Evolutionary conservation across 2,329 filamentous ascomycete genomes (phyloP).

Genomic region (Penicillium sp.): DNA sequence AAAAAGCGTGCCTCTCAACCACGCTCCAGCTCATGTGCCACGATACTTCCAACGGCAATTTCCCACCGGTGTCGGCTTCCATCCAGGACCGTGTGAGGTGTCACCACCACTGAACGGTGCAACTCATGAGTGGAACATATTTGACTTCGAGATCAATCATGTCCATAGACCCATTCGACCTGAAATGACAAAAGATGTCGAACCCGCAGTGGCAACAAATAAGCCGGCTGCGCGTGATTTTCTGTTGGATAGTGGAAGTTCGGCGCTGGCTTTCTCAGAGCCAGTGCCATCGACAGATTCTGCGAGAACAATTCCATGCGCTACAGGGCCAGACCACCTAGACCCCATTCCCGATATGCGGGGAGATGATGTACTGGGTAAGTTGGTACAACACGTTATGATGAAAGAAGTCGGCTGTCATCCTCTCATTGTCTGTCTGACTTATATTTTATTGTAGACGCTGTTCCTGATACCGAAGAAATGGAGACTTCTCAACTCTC

Average conservation of each 20-base stretch:
- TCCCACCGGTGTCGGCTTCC: slow-evolving; percentile 7
- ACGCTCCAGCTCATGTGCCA: slow-evolving; percentile 1
- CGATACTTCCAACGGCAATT: slow-evolving; percentile 4
- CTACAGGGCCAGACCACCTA: neutral
- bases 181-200: slow-evolving; percentile 5
- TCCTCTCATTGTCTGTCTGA: slow-evolving; percentile 8
- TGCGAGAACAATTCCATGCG: neutral
- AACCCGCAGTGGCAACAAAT: slow-evolving; percentile 3
- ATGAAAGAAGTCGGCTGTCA: slow-evolving; percentile 9
- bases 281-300: slow-evolving; percentile 3
- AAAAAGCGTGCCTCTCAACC: slow-evolving; percentile 1
- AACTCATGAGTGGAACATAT: slow-evolving; percentile 12
- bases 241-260: slow-evolving; percentile 6
- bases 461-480: slow-evolving; percentile 11
- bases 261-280: slow-evolving; percentile 7
- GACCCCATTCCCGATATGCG: slow-evolving; percentile 4
- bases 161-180: slow-evolving; percentile 1
- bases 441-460: slow-evolving; percentile 6
- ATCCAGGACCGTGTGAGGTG: slow-evolving; percentile 4
- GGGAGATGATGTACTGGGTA: slow-evolving; percentile 9
- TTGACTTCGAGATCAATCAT: slow-evolving; percentile 12
- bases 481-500: slow-evolving; percentile 10
- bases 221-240: slow-evolving; percentile 8
- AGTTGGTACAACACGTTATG: slow-evolving; percentile 1
- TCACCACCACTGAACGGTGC: slow-evolving; percentile 2